A percentile compares a stretch with the other conserved stretches of the same genome.
Conservation (phyloP, 108 stramenopile genomes). For the Skeletonema potamos region DNA sequence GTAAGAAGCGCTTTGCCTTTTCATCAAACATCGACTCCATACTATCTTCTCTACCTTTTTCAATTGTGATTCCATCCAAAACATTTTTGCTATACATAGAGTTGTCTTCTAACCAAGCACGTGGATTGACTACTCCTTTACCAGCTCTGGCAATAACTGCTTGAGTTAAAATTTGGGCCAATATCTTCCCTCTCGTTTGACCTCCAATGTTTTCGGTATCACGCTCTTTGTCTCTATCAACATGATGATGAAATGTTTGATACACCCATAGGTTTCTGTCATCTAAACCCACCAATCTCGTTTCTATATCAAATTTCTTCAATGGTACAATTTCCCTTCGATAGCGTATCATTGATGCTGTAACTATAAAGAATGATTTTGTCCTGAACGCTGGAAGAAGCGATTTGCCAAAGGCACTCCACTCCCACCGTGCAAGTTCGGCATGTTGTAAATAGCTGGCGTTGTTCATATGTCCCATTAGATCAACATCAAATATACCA, state of each 20-base stretch:
- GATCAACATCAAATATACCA: constrained; percentile 70
- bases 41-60: background rate
- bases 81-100: constrained; percentile 10
- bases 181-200: constrained; percentile 23
- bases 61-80: constrained; percentile 16
- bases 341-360: constrained; percentile 51
- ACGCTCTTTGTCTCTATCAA: background rate
- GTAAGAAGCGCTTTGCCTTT: constrained; percentile 25
- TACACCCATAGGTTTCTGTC: constrained; percentile 67
- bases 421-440: constrained; percentile 73
- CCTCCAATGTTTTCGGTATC: background rate
- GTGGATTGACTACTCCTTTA: constrained; percentile 37
- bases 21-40: constrained; percentile 25
- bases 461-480: constrained; percentile 73
- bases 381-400: constrained; percentile 33
- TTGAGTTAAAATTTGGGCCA: constrained; percentile 38
- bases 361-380: constrained; percentile 50
- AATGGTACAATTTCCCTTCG: constrained; percentile 64
- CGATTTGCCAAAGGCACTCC: constrained; percentile 56
- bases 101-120: constrained; percentile 15
- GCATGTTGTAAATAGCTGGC: constrained; percentile 71
- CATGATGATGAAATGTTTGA: constrained; percentile 57
- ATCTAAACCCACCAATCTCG: constrained; percentile 48
- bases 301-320: constrained; percentile 62
- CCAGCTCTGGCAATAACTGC: constrained; percentile 24